These are phyloP conservation scores for Parastagonospora avenae DNA, from an alignment of 2,329 filamentous ascomycete genomes.

Conservation along the genomic window DNA sequence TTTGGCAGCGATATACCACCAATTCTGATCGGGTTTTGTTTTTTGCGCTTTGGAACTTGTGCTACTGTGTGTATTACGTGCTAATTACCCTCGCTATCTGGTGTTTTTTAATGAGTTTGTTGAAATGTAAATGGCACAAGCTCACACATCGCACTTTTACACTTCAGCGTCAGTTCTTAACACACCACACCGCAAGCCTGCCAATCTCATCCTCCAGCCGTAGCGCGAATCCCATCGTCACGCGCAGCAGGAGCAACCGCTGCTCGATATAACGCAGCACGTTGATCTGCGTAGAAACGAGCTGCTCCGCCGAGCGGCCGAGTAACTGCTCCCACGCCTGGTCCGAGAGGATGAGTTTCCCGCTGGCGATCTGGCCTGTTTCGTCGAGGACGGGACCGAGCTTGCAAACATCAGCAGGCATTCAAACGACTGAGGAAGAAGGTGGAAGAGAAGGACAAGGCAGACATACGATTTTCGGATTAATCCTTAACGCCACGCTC, in stretches of 20 bases:
- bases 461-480: constrained; percentile 47
- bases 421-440: no score
- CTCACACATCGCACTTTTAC: background rate
- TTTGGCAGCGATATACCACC: background rate
- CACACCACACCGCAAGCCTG: constrained; percentile 40
- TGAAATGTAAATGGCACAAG: background rate
- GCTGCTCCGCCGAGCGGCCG: constrained; percentile 50
- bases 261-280: constrained; percentile 58
- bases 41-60: background rate
- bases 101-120: no score
- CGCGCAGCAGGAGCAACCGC: constrained; percentile 56
- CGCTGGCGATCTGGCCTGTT: constrained; percentile 57
- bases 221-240: constrained; percentile 64
- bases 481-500: constrained; percentile 45
- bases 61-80: no score
- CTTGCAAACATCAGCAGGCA: constrained; percentile 23
- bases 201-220: constrained; percentile 41
- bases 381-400: constrained; percentile 58
- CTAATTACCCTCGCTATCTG: no score
- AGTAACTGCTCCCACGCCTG: constrained; percentile 60
- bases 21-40: background rate
- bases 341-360: constrained; percentile 60
- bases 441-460: background rate
- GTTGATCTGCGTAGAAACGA: constrained; percentile 49
- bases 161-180: constrained; percentile 20